Base-by-base conservation (phyloP, 148 eudicot species). In the Rhododendron griersonianum region DNA sequence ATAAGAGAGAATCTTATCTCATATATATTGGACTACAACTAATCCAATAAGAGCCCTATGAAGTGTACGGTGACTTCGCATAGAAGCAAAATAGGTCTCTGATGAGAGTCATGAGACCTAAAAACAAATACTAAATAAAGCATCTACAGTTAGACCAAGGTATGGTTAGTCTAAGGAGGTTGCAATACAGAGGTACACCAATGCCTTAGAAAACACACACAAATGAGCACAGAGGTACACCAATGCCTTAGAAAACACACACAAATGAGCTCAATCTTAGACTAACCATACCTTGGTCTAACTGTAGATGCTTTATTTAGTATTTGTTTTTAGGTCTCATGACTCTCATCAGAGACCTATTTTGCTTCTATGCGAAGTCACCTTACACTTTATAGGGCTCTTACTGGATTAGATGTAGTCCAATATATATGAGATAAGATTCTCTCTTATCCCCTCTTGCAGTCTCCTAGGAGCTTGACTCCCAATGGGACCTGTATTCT, bases 41-140 rank as follows among this genome's bases (percentile, higher is more conserved):
- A 35, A 67, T 67, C 15, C 35, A 67, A 15, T 67, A 67, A n/a
- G 74, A 67, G 33, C 74, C 33, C 30, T 2, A 10, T 25, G 0
- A 11, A 63, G 71, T 0, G 71, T 63, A 2, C 2, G 35, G 57
- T 61, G 67, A 61, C 10, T 61, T 23, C 11, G 10, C 74, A 25
- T 67, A 9, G 74, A 25, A 67, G 74, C 4, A 67, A 67, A 25
- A 25, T 67, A 25, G 74, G 35, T n/a, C 74, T 25, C 13, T 67
- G 15, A 25, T 25, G 14, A 35, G 35, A 35, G 33, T 67, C 74
- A 25, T 25, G 35, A 67, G 28, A 67, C 74, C 74, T 25, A 25
- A 25, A 65, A 67, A 25, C 14, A 25, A 97, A 92, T 86, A 97
- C 95, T 80, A 97, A 97, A 65, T 65, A 65, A n/a, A 33, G 33